Conservation (phyloP, 23 red algal species). For the Gracilaria caudata region DNA sequence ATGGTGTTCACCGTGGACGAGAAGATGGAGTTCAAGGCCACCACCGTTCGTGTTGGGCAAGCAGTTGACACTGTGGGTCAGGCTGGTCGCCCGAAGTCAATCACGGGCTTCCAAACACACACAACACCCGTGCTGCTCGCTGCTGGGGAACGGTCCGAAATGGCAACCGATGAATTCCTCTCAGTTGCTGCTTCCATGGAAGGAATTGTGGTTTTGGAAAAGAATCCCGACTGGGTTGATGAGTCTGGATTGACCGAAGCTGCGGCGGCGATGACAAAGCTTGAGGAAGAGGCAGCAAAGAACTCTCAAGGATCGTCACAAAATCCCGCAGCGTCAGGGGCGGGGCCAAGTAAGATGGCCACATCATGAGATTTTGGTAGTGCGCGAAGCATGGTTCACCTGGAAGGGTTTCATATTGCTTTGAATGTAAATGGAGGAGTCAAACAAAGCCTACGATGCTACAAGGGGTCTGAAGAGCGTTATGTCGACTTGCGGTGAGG, state of each 20-base stretch:
- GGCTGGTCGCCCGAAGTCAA: conserved; percentile 90
- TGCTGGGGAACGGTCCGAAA: conserved; percentile 89
- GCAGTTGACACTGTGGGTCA: conserved; percentile 98
- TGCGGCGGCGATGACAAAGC: conserved; percentile 37
- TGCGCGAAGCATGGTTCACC: not conserved
- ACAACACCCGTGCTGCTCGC: conserved; percentile 92
- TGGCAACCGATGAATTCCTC: conserved; percentile 94
- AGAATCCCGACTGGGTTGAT: conserved; percentile 83
- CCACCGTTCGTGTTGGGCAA: conserved; percentile 91
- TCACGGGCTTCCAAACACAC: conserved; percentile 98
- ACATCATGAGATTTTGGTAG: conserved; percentile 24
- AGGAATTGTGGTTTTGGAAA: conserved; percentile 87
- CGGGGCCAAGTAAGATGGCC: conserved; percentile 11
- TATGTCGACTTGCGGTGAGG: not conserved
- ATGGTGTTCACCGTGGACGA: conserved; percentile 95
- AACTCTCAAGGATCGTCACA: not conserved
- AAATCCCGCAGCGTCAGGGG: not conserved
- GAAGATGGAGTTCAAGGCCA: conserved; percentile 83
- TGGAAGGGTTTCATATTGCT: not conserved
- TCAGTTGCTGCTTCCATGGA: conserved; percentile 81
- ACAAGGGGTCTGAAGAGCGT: not conserved
- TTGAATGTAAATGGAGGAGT: conserved; percentile 4
- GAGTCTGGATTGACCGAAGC: conserved; percentile 58
- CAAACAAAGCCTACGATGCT: too few species aligned
- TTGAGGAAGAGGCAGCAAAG: conserved; percentile 18